Evolutionary conservation across 2,329 filamentous ascomycete genomes (phyloP), one percentile per base, ranked within the genome.

Genomic region (Sarocladium oryzae): DNA sequence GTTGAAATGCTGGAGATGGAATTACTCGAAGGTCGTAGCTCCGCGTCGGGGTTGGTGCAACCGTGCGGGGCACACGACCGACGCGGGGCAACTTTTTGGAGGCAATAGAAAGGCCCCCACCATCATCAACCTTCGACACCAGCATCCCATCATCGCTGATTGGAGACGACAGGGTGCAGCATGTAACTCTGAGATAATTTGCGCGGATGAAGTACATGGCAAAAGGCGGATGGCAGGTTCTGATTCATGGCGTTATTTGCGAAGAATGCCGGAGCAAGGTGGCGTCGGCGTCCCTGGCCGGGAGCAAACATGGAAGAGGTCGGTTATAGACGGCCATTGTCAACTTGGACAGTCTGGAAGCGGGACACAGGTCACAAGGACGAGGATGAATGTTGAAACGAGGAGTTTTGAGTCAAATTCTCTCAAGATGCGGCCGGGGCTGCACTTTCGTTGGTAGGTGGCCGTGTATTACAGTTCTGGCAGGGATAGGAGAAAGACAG

Each of bases 11-110:
- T 28, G 36, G 20, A 21, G 18, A 18, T 40, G 28, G 15, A 43
- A 18, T 43, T 43, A 43, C 26, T 43, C 21, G 40, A 43, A 23
- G 21, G 16, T 8, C 21, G 40, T 4, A 28, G n/a, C 21, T 40
- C 21, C n/a, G 21, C 15, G 40, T 43, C 40, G 40, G 40, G n/a
- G 23, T 9, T 43, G 10, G 40, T 28, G 6, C 5, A 15, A 9
- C 23, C 5, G n/a, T 43, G 40, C 40, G 40, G 37, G 40, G 18
- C 20, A 36, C 18, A 23, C 28, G n/a, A n/a, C n/a, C n/a, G 35
- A 20, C 18, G 40, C 20, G 51, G 57, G 51, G 57, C 50, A 26
- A 8, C 11, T 26, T 26, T 13, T 43, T 28, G 40, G 21, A 28
- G 40, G 5, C 23, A 28, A 26, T 15, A 9, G 16, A 43, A 9